Percentiles rank a stretch among this genome's conserved stretches.
Evolutionary conservation across 257 asterid species (phyloP).

Genomic region (Salvia hispanica): DNA sequence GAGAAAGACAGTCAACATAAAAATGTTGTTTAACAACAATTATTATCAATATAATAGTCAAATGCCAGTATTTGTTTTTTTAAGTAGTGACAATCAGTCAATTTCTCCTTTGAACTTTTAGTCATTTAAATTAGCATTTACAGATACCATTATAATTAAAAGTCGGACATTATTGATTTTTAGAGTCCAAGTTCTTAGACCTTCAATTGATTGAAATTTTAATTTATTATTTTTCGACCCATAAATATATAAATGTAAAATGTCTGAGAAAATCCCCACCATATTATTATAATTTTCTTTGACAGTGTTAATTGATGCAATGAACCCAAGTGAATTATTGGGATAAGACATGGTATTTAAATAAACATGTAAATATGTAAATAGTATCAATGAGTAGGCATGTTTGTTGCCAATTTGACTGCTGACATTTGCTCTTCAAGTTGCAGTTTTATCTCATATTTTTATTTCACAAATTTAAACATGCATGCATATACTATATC

Average conservation of each 20-base stretch:
- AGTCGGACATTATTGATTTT: neutral
- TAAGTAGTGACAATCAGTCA: neutral
- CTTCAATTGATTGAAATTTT: neutral
- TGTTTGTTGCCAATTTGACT: no score
- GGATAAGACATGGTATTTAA: neutral
- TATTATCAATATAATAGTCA: no score
- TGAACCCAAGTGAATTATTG: constrained; percentile 2
- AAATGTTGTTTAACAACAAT: no score
- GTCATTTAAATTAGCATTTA: neutral
- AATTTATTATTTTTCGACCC: neutral
- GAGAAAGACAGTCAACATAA: no score
- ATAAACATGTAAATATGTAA: neutral
- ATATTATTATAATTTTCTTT: neutral
- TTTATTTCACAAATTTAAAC: neutral
- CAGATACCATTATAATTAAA: neutral
- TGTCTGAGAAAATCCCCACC: constrained; percentile 14
- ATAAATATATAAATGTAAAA: neutral
- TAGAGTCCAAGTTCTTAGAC: constrained; percentile 17
- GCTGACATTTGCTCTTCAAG: neutral
- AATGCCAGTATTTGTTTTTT: no score
- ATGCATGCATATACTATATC: neutral
- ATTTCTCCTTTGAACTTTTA: neutral
- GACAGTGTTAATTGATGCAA: neutral
- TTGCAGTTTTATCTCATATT: neutral
- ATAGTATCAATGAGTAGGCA: no score